Conservation (phyloP, 1,284 basidiomycete species). For the Cystobasidium slooffiae region DNA sequence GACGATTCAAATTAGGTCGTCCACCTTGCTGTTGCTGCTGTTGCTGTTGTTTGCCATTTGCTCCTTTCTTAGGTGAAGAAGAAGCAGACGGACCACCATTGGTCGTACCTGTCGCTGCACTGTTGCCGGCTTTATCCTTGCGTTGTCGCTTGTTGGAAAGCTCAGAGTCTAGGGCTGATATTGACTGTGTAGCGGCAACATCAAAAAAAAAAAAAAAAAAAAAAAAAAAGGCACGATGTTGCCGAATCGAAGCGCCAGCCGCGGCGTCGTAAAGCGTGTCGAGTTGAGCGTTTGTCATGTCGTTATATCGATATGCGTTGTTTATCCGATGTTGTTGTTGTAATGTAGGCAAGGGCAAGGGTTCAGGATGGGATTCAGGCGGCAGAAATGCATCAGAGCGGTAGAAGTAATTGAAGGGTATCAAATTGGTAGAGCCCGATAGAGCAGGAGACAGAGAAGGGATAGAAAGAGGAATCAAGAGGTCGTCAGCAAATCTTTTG, state of each 20-base stretch:
- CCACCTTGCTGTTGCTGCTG: slow-evolving; percentile 3
- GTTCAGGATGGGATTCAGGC: no score
- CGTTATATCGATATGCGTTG: no score
- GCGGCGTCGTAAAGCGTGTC: no score
- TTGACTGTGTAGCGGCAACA: slow-evolving; percentile 14
- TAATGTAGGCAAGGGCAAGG: no score
- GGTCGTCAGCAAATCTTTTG: no score
- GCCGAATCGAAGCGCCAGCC: not conserved
- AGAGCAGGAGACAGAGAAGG: not conserved
- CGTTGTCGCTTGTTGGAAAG: slow-evolving; percentile 39
- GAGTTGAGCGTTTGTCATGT: not conserved
- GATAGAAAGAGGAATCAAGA: not conserved
- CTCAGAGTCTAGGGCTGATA: slow-evolving; percentile 35
- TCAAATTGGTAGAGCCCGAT: not conserved
- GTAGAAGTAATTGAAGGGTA: not conserved
- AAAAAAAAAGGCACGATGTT: not conserved
- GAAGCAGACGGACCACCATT: not conserved
- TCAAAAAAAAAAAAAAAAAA: no score
- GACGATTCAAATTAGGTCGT: slow-evolving; percentile 12
- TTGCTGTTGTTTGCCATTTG: not conserved
- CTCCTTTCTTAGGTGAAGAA: not conserved
- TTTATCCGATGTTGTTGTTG: not conserved
- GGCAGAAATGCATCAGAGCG: no score
- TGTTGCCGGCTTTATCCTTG: slow-evolving; percentile 11
- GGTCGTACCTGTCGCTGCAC: not conserved